Evolutionary conservation across 225 moss, liverwort and hornwort genomes (phyloP), one percentile per base, ranked within the genome.

Genomic region (Polytrichum formosum): DNA sequence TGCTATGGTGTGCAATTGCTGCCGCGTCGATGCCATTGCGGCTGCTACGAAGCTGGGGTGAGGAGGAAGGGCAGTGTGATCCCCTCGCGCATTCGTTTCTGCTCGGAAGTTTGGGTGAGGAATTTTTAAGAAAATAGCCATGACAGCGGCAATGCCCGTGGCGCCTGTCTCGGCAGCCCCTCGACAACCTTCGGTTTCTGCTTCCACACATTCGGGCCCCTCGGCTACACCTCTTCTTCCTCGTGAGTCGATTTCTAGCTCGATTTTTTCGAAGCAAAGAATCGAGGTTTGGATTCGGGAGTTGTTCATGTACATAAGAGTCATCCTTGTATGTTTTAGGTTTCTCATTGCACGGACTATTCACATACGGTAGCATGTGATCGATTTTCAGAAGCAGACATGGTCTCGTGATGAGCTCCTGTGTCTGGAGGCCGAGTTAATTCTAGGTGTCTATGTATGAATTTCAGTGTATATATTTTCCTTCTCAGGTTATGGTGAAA

Each of bases 71-170:
- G 46, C 16, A 46, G 46, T 46, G 2, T 46, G 46, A 46, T 13
- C 16, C 13, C 16, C 46, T 46, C 46, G 4, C 16, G 13, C 46
- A 16, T 7, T 16, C 13, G 46, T 46, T 13, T 46, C 13, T 13
- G 46, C 4, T 46, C 4, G 16, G 16, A 46, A 13, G 35, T 35
- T 46, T 46, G 46, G 46, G 46, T 46, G 13, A 46, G 46, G 46
- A 46, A 16, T 46, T 46, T 46, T 13, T 1, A 46, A 46, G 46
- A 46, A 37, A 46, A 3, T 46, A 46, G 46, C 46, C 2, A 87
- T 87, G 87, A 79, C 87, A 67, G 77, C 81, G 1, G 84, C 87
- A 77, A 79, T 87, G 87, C 81, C 87, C 6, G 87, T 84, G 27
- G 84, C 81, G 35, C 79, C 87, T 63, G 77, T 87, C 20, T 81